Percentiles rank a stretch among this genome's conserved stretches.
phyloP scores from a whole-genome alignment of 2,329 filamentous ascomycete genomes.

The Fusarium poae region DNA sequence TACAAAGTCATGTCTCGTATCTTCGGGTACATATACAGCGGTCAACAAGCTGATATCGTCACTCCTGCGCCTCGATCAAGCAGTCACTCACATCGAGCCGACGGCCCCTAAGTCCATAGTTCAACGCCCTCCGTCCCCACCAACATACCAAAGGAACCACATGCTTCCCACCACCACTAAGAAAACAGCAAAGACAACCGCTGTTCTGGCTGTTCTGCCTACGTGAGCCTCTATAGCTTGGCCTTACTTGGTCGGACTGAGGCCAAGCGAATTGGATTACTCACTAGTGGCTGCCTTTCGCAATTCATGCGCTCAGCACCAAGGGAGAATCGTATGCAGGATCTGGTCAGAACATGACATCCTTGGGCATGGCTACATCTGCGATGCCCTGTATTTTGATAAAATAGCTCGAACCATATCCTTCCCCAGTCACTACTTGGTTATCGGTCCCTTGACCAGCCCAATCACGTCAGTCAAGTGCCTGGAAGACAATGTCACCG shows the following conservation, averaged over 20 bases:
- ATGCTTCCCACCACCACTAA: constrained; percentile 7
- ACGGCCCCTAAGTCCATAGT: constrained; percentile 22
- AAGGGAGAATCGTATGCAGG: constrained; percentile 21
- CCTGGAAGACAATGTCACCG: constrained; percentile 29
- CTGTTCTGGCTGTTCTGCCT: neutral
- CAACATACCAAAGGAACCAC: constrained; percentile 13
- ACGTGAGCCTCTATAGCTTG: constrained; percentile 8
- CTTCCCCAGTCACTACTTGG: neutral
- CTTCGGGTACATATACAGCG: constrained; percentile 5
- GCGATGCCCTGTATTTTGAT: constrained; percentile 10
- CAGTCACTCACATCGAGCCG: constrained; percentile 18
- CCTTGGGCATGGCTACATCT: constrained; percentile 3
- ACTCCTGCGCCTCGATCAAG: constrained; percentile 38
- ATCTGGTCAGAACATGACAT: constrained; percentile 8
- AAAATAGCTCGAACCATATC: constrained; percentile 6
- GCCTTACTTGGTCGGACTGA: constrained; percentile 1
- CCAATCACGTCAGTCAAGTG: constrained; percentile 38
- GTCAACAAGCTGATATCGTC: constrained; percentile 31
- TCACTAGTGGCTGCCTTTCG: neutral
- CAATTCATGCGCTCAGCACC: neutral
- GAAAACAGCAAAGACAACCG: constrained; percentile 7
- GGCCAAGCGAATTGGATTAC: neutral
- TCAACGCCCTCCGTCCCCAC: constrained; percentile 35
- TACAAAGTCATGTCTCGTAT: constrained; percentile 20
- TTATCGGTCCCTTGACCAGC: constrained; percentile 8